Conservation (phyloP, 148 eudicot species). For the Chenopodium suecicum region DNA sequence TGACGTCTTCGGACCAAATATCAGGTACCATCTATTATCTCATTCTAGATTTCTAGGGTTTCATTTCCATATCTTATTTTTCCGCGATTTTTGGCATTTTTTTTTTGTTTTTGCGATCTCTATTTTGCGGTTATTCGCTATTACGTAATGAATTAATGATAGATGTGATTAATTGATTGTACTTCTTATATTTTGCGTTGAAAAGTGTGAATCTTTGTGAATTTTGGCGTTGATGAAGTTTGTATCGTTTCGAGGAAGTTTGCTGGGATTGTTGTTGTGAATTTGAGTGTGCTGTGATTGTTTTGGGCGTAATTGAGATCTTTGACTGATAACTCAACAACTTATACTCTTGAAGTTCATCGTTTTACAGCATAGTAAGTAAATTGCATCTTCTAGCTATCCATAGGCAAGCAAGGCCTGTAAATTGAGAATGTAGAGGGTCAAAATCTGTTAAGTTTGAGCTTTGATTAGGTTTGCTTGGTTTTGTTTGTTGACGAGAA, state of each 20-base stretch:
- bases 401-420: too few relatives aligned
- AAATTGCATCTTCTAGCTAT: too few relatives aligned
- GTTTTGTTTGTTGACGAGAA: background rate
- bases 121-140: background rate
- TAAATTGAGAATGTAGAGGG: background rate
- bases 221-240: background rate
- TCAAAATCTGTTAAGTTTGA: too few relatives aligned
- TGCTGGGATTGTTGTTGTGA: background rate
- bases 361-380: too few relatives aligned
- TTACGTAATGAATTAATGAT: background rate
- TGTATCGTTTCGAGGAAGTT: background rate
- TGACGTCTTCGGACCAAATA: background rate
- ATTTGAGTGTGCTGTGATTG: background rate
- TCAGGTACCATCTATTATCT: conserved; percentile 22
- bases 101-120: background rate
- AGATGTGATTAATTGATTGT: too few relatives aligned
- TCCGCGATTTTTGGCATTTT: conserved; percentile 18
- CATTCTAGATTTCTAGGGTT: conserved; percentile 17
- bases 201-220: background rate
- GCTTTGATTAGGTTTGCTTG: too few relatives aligned
- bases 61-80: conserved; percentile 9
- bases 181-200: background rate
- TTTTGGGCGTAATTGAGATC: background rate
- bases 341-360: too few relatives aligned
- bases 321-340: background rate